Percentiles rank a stretch among this genome's conserved stretches.
These are phyloP conservation scores for Zymoseptoria pseudotritici DNA, from an alignment of 2,329 filamentous ascomycete genomes.

Conservation along the genomic window DNA sequence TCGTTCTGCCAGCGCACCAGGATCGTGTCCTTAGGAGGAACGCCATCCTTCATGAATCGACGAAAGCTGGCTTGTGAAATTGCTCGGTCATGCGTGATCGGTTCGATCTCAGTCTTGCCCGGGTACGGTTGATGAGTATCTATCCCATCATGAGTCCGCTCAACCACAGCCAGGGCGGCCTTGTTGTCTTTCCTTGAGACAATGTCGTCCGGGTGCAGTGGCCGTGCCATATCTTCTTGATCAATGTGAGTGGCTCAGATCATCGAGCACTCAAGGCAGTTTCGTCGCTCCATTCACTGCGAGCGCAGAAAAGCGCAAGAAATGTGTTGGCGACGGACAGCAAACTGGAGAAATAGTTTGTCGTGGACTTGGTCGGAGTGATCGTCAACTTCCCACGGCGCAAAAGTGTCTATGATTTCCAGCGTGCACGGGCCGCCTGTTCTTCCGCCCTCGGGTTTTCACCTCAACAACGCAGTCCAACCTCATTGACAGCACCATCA, in stretches of 20 bases:
- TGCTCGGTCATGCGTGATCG: constrained; percentile 30
- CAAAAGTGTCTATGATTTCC: not conserved
- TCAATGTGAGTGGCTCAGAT: not conserved
- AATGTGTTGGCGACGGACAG: not conserved
- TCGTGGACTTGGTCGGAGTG: not conserved
- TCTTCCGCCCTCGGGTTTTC: not conserved
- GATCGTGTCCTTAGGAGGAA: constrained; percentile 46
- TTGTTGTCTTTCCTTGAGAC: constrained; percentile 17
- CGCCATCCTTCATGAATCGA: constrained; percentile 36
- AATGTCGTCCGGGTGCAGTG: constrained; percentile 24
- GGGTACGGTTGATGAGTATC: constrained; percentile 41
- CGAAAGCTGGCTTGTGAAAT: constrained; percentile 31
- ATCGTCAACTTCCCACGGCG: not conserved
- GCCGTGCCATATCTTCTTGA: constrained; percentile 9
- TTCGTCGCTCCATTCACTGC: not conserved
- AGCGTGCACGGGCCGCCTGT: not conserved
- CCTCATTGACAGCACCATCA: constrained; percentile 1
- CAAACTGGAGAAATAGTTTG: not conserved
- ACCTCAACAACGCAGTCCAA: constrained; percentile 1
- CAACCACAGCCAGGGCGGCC: constrained; percentile 36
- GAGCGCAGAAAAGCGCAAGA: not conserved
- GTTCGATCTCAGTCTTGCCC: constrained; percentile 21
- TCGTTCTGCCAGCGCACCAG: constrained; percentile 44
- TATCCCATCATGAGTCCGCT: constrained; percentile 37
- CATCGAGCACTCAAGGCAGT: not conserved